Evolutionary conservation across 257 asterid species (phyloP), one percentile per base, ranked within the genome.

Genomic region (Jacaranda copaia): DNA sequence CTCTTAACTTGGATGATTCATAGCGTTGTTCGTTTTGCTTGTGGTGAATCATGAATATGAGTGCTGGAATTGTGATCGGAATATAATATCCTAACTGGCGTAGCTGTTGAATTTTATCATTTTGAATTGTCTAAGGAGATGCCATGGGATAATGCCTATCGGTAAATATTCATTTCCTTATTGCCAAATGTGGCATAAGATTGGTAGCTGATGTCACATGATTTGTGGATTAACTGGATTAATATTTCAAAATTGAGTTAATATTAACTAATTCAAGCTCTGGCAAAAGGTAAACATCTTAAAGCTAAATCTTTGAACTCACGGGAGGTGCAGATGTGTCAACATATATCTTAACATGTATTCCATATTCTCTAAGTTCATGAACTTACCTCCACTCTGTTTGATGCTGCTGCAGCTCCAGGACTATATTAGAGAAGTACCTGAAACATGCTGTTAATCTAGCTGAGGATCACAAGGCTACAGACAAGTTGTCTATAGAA

Each of bases 401-500:
- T 67, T 74, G 75, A 70, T 84, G 79, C 36, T 77, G 74, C 68
- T 87, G 81, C 96, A 94, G 98, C 84, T 94, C 99, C 65, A 91
- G 97, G 83, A 95, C 92, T 65, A 90, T 95, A 77, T 80, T 95
- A 80, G 99, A 95, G 87, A 93, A 93, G 82, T 95, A 93, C 90
- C 87, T 95, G 85, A 95, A 89, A 79, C 95, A 90, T 72, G 99
- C 99, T 75, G 97, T 95, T 80, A 72, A 83, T 71, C 88, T 95
- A 49, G 97, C 96, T 68, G 98, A 89, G 80, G 88, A 83, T 82
- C 83, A 80, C 75, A 89, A 72, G 74, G 81, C 89, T 65, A 81
- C 77, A 35, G 87, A 86, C 82, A 84, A 84, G 83, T 81, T 85
- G 70, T 89, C 96, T 15, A 45, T 76, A 62, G 90, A 85, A 80